phyloP scores from a whole-genome alignment of 1,284 basidiomycete genomes.

The Psilocybe mexicana region DNA sequence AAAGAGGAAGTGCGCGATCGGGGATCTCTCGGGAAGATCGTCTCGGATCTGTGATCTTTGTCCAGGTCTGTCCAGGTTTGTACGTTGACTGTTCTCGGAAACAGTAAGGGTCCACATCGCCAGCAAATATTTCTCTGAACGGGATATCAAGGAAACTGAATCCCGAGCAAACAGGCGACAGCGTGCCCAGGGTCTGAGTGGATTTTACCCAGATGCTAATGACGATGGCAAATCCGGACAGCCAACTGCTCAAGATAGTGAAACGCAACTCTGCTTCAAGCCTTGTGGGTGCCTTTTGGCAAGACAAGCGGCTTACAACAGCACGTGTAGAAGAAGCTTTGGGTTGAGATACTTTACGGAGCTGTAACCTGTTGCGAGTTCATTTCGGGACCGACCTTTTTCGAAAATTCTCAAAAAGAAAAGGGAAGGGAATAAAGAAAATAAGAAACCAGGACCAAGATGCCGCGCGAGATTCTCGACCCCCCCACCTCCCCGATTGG shows the following conservation, averaged over 20 bases:
- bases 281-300: slow-evolving; percentile 13
- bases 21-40: slow-evolving; percentile 20
- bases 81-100: slow-evolving; percentile 23
- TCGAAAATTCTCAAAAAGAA: slow-evolving; percentile 28
- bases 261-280: slow-evolving; percentile 16
- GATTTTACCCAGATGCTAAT: slow-evolving; percentile 15
- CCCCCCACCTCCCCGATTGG: slow-evolving; percentile 20
- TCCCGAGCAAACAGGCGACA: slow-evolving; percentile 16
- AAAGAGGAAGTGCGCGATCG: slow-evolving; percentile 19
- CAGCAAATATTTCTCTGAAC: slow-evolving; percentile 12
- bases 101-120: slow-evolving; percentile 17
- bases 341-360: slow-evolving; percentile 20
- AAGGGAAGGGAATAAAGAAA: slow-evolving; percentile 16
- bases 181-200: slow-evolving; percentile 16
- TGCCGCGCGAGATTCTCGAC: slow-evolving; percentile 24
- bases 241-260: slow-evolving; percentile 11
- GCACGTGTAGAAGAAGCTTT: slow-evolving; percentile 26
- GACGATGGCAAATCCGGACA: slow-evolving; percentile 7
- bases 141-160: slow-evolving; percentile 7
- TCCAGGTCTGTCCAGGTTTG: slow-evolving; percentile 15
- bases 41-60: slow-evolving; percentile 21
- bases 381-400: slow-evolving; percentile 40
- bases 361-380: slow-evolving; percentile 27
- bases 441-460: slow-evolving; percentile 11
- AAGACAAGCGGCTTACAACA: slow-evolving; percentile 19